Evolutionary conservation across 257 asterid species (phyloP).

Genomic region (Sherardia arvensis): DNA sequence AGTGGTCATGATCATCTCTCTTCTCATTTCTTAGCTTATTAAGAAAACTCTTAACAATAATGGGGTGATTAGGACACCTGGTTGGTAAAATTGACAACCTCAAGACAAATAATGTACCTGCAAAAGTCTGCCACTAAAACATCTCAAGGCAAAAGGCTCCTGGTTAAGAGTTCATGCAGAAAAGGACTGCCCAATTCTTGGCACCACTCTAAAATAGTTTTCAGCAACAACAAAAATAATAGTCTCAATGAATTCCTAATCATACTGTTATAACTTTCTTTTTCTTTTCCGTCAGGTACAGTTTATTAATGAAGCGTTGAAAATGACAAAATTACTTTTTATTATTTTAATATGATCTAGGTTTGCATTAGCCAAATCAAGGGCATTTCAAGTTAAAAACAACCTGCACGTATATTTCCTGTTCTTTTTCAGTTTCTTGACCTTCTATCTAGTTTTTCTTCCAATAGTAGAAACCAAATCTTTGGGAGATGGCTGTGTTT

Average conservation of each 20-base stretch:
- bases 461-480: too few relatives aligned
- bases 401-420: too few relatives aligned
- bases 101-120: slow-evolving; percentile 4
- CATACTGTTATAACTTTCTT: neutral
- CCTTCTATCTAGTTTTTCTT: too few relatives aligned
- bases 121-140: slow-evolving; percentile 8
- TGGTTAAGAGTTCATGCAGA: neutral
- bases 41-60: neutral
- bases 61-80: slow-evolving; percentile 2
- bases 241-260: too few relatives aligned
- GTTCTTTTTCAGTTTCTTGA: too few relatives aligned
- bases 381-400: too few relatives aligned
- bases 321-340: too few relatives aligned
- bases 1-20: neutral
- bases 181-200: slow-evolving; percentile 7
- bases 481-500: too few relatives aligned
- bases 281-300: too few relatives aligned
- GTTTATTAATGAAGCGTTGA: too few relatives aligned
- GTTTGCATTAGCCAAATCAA: too few relatives aligned
- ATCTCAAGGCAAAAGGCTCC: neutral
- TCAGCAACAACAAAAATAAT: neutral
- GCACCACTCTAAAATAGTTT: neutral
- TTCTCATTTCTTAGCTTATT: neutral
- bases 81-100: neutral
- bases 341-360: too few relatives aligned